These are phyloP conservation scores for Emericellopsis terricola DNA, from an alignment of 495 filamentous ascomycete genomes.

Conservation along the genomic window DNA sequence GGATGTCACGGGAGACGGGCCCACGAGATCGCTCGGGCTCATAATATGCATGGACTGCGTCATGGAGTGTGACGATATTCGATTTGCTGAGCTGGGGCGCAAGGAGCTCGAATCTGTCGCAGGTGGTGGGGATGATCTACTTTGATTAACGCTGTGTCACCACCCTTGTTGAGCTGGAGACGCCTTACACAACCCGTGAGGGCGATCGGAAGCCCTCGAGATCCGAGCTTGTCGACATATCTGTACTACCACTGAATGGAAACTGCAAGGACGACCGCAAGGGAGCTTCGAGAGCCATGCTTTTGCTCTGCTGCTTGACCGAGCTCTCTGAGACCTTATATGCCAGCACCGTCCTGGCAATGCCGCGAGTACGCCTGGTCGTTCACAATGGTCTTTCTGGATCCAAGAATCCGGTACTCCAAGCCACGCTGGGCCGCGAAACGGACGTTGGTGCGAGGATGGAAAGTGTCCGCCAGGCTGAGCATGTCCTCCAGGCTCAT, in stretches of 20 bases:
- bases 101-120: constrained; percentile 18
- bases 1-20: constrained; percentile 61
- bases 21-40: constrained; percentile 40
- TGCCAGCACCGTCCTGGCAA: too few relatives aligned
- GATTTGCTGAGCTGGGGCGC: constrained; percentile 19
- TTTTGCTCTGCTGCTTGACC: too few relatives aligned
- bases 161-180: neutral
- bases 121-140: constrained; percentile 18
- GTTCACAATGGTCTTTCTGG: too few relatives aligned
- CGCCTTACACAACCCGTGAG: constrained; percentile 31
- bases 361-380: too few relatives aligned
- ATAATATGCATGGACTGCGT: constrained; percentile 14
- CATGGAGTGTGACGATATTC: constrained; percentile 1
- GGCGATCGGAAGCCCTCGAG: constrained; percentile 26
- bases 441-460: too few relatives aligned
- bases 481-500: too few relatives aligned
- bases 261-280: constrained; percentile 38
- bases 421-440: too few relatives aligned
- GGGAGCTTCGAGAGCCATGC: constrained; percentile 43
- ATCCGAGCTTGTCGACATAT: constrained; percentile 37
- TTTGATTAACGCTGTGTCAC: constrained; percentile 5
- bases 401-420: too few relatives aligned
- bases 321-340: too few relatives aligned
- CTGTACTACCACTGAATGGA: constrained; percentile 38
- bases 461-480: too few relatives aligned